phyloP scores from a whole-genome alignment of 2,329 filamentous ascomycete species.

The Rhexocercosporidium sp. region DNA sequence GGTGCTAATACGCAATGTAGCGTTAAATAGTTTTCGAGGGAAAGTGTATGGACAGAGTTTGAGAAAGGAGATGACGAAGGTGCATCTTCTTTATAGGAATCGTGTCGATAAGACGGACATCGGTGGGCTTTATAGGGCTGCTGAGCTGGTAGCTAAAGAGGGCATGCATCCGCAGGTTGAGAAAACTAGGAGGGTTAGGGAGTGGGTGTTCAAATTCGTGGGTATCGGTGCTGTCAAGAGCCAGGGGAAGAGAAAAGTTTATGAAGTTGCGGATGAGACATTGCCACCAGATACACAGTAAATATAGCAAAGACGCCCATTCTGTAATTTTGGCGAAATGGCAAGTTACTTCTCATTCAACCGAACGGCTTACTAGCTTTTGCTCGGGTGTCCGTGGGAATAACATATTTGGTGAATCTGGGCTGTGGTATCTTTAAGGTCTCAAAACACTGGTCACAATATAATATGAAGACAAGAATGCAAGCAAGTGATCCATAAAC shows the following conservation, averaged over 20 bases:
- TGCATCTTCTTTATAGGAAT: constrained; percentile 68
- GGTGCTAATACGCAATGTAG: constrained; percentile 79
- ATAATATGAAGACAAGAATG: neutral
- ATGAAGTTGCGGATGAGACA: constrained; percentile 15
- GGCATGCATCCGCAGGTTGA: constrained; percentile 55
- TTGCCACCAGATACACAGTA: constrained; percentile 33
- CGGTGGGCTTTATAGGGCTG: constrained; percentile 61
- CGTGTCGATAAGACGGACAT: constrained; percentile 56
- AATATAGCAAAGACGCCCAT: neutral
- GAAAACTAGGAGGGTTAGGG: constrained; percentile 70
- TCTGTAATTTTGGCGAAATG: neutral
- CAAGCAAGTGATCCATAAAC: neutral
- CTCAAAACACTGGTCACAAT: neutral
- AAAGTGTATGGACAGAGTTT: constrained; percentile 87
- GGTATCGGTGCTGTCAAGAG: constrained; percentile 37
- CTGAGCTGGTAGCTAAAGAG: constrained; percentile 47
- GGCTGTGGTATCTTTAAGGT: neutral
- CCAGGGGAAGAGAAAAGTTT: constrained; percentile 6
- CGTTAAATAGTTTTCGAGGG: constrained; percentile 74
- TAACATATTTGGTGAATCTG: too few relatives aligned
- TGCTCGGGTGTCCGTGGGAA: too few relatives aligned
- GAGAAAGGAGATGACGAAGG: constrained; percentile 69
- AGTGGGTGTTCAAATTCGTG: constrained; percentile 79
- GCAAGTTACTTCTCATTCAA: too few relatives aligned
- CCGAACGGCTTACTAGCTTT: too few relatives aligned